A percentile compares a stretch with the other conserved stretches of the same genome.
Conservation (phyloP, 768 basidiomycete species). For the Auricularia sp. region DNA sequence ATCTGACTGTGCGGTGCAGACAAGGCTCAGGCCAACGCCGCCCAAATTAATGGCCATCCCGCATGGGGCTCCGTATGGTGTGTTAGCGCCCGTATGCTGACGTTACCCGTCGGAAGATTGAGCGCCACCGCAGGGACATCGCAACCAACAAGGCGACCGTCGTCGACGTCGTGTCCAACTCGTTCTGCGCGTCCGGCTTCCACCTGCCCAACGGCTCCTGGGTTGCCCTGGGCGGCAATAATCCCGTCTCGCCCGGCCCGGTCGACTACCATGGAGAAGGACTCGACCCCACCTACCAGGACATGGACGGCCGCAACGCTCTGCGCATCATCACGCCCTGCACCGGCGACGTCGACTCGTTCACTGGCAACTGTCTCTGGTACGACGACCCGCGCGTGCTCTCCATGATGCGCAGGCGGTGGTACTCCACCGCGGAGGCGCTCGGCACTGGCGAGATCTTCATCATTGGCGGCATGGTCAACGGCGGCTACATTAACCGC, state of each 20-base stretch:
- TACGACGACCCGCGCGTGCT: conserved; percentile 55
- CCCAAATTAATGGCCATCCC: conserved; percentile 55
- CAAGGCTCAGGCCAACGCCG: conserved; percentile 73
- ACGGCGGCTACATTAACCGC: conserved; percentile 70
- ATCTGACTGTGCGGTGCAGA: conserved; percentile 28
- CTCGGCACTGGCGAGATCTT: conserved; percentile 67
- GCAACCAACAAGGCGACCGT: conserved; percentile 42
- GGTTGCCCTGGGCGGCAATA: conserved; percentile 12
- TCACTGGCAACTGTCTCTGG: conserved; percentile 51
- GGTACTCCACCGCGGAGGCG: conserved; percentile 72
- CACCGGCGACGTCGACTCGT: conserved; percentile 30
- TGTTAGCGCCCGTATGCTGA: neutral
- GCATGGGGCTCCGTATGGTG: conserved; percentile 65
- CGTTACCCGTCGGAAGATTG: neutral
- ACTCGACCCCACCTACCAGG: conserved; percentile 55
- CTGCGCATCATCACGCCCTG: conserved; percentile 82
- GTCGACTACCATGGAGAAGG: conserved; percentile 25
- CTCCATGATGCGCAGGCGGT: conserved; percentile 56
- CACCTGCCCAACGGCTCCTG: conserved; percentile 33
- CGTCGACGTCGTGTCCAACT: conserved; percentile 27
- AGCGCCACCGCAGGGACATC: conserved; percentile 40
- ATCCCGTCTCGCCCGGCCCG: neutral
- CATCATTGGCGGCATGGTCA: conserved; percentile 72
- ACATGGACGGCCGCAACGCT: conserved; percentile 70
- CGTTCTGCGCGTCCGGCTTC: conserved; percentile 35